Percentiles rank a stretch among this genome's conserved stretches.
Evolutionary conservation across 2,329 filamentous ascomycete species (phyloP).

Genomic region (Dothiorella sarmentorum): DNA sequence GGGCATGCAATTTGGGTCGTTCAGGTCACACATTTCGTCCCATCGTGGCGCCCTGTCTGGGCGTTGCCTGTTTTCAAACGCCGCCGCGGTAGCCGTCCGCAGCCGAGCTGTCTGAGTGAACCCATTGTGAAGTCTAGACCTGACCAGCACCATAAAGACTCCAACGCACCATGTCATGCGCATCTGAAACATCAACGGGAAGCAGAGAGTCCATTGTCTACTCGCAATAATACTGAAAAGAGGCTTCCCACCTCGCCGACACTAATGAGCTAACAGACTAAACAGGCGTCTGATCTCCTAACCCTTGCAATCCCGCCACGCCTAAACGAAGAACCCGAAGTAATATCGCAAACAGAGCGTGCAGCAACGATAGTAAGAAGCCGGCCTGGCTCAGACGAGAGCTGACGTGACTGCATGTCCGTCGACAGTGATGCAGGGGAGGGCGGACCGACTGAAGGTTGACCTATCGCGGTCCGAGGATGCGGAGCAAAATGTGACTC

Average conservation of each 20-base stretch:
- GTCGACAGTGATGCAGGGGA: constrained; percentile 8
- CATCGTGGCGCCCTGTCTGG: background rate
- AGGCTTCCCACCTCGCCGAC: constrained; percentile 9
- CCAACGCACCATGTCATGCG: background rate
- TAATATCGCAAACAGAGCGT: constrained; percentile 14
- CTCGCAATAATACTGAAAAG: background rate
- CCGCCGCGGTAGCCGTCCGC: too few species aligned
- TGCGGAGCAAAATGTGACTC: background rate
- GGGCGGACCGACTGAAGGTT: background rate
- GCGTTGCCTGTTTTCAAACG: background rate
- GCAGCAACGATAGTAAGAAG: constrained; percentile 7
- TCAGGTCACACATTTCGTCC: constrained; percentile 5
- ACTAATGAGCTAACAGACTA: constrained; percentile 4
- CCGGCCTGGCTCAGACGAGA: constrained; percentile 10
- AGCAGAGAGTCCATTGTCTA: constrained; percentile 9
- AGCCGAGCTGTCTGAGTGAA: too few species aligned
- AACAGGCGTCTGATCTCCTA: constrained; percentile 8
- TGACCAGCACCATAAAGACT: too few species aligned
- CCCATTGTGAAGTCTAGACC: background rate
- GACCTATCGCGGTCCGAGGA: constrained; percentile 4
- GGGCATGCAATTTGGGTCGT: background rate
- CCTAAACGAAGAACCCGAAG: constrained; percentile 8
- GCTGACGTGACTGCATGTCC: constrained; percentile 8
- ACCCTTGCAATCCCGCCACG: constrained; percentile 2
- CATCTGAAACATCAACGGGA: background rate